Base-by-base conservation (phyloP, 2,329 filamentous ascomycete genomes). In the Cladosporium sp. region DNA sequence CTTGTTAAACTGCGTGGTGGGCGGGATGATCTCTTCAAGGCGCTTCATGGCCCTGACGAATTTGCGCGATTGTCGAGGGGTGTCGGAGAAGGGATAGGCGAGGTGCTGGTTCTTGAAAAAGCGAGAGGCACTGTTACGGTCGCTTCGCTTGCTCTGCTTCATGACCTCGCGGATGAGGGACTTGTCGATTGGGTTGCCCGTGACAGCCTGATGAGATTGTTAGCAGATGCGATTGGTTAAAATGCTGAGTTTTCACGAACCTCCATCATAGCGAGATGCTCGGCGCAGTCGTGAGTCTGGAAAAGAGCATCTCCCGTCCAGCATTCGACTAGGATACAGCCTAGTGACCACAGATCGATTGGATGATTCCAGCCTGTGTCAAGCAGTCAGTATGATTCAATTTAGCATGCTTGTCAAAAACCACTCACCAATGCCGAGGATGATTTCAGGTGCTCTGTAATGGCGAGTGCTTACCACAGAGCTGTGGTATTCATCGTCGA, bases 191-290 rank as follows among this genome's bases (percentile, higher is more conserved):
- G 47, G 44, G 11, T 56, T 56, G 34, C 64, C 63, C 11, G 60
- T 66, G 5, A 67, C 64, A 45, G 62, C 62, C 60, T 63, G 45
- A 12, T 32, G 7, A 11, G n/a, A 18, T 20, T 51, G 49, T 51
- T 18, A 51, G 42, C 24, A n/a, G 15, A n/a, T 36, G 32, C 8
- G 13, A 11, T 15, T n/a, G 8, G 8, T 2, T 7, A 17, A 17
- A 36, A 8, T 36, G 32, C 8, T 9, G 15, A 19, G 27, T 24
- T 7, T 18, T 29, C n/a, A 57, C 59, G 44, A 18, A 61, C 74
- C 65, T 85, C 82, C 82, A 85, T 85, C 82, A 85, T 85, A 32
- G 81, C 82, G 41, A 85, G 73, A 64, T 85, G 82, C 63, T 85
- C 82, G 27, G 83, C 74, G 56, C 84, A 85, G 65, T 85, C 82